Base-by-base conservation (phyloP, 805 yeast genomes). In the Candida gorgasii region DNA sequence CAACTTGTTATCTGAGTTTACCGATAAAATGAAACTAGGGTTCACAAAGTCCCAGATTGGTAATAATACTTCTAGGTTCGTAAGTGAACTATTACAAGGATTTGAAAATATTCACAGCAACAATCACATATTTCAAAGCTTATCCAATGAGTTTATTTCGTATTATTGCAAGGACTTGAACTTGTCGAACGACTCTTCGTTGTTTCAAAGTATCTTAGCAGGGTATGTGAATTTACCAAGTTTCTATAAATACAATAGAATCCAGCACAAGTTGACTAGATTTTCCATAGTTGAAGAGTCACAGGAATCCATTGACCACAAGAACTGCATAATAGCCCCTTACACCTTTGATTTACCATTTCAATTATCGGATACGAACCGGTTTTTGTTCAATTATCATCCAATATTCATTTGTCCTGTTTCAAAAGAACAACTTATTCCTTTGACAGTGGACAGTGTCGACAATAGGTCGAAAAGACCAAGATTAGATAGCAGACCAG, bases 331-430 rank as follows among this genome's bases (percentile, higher is more conserved):
- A 4, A 37, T 42, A 13, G 62, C 63, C 1, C 57, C 60, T 3
- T 57, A 47, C 47, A 52, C 46, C 17, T 61, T 38, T 38, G 75
- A 70, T 43, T 48, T 70, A 30, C 75, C 75, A 7, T 70, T 70
- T 50, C 72, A 65, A 48, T 50, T 70, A 15, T 70, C 73, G 0
- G 72, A 69, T 44, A 53, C 66, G 11, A 64, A 61, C 49, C 50
- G 69, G 40, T 67, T 68, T 40, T 52, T 69, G 19, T 70, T 70
- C 53, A 59, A 61, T 24, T 63, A 63, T 51, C 75, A 70, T 51
- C 73, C 75, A 4, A 68, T 70, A 9, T 70, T 70, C 51, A 67
- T 69, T n/a, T 70, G 75, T 47, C 75, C 75, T 3, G 68, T 70
- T 9, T 63, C 74, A 4, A 67, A 69, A 46, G 75, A 70, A 42